Percentiles rank a stretch among this genome's conserved stretches.
Evolutionary conservation across 108 stramenopile genomes (phyloP).

Genomic region (Chaetoceros tenuissimus): DNA sequence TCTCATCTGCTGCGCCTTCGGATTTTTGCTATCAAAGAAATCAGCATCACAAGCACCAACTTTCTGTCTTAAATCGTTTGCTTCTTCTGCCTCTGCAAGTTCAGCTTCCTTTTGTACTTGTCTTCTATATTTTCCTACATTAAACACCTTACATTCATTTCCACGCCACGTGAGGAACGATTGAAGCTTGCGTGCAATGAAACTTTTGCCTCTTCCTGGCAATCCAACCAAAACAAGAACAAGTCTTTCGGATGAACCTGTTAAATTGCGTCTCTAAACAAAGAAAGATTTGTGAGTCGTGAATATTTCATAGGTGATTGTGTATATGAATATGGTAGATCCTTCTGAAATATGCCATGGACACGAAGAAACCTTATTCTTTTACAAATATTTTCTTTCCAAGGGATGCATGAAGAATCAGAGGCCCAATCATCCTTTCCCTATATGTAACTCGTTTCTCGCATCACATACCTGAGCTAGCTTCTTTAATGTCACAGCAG

Average conservation of each 20-base stretch:
- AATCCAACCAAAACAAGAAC: conserved; percentile 82
- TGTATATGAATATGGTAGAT: conserved; percentile 1
- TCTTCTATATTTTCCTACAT: conserved; percentile 86
- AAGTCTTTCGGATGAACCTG: conserved; percentile 52
- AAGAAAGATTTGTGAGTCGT: background rate
- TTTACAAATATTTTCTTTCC: background rate
- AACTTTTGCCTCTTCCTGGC: conserved; percentile 86
- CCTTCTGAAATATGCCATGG: conserved; percentile 2
- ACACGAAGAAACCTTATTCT: conserved; percentile 3
- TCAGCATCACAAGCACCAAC: conserved; percentile 65
- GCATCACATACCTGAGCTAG: conserved; percentile 56
- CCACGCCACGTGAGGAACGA: conserved; percentile 80
- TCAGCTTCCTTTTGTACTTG: conserved; percentile 34
- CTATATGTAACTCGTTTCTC: background rate
- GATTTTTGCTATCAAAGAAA: conserved; percentile 75
- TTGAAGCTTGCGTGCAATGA: conserved; percentile 79
- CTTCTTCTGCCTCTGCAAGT: conserved; percentile 5
- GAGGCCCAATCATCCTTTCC: background rate
- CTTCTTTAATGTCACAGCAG: conserved; percentile 50
- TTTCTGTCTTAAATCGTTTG: conserved; percentile 5
- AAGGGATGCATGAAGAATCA: background rate
- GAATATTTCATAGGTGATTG: background rate
- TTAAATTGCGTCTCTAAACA: conserved; percentile 52
- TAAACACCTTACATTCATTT: conserved; percentile 68
- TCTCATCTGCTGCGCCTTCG: conserved; percentile 47